Evolutionary conservation across 2,329 filamentous ascomycete species (phyloP), one percentile per base, ranked within the genome.

Genomic region (Pseudogymnoascus sp.): DNA sequence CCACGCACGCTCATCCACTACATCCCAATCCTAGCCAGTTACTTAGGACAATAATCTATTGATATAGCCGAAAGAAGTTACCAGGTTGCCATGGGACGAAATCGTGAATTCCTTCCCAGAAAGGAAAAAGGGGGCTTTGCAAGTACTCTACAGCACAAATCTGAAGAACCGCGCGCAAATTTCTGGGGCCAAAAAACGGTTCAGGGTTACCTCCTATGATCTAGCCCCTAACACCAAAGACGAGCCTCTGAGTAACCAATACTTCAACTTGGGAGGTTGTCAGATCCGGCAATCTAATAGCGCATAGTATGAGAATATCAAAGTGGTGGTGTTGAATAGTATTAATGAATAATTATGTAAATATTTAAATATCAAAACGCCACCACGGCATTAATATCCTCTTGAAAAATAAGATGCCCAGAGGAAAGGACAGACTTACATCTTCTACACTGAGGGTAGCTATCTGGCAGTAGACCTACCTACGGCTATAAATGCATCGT

Each of bases 181-280:
- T 28, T 28, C 5, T 31, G 28, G 28, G 7, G 7, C 1, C 28
- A 31, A 9, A 8, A 31, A 31, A 9, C 2, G 7, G 2, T 31
- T 69, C 68, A 5, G 64, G 65, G 4, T 43, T 56, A n/a, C 59
- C 65, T 61, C 70, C 59, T 28, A 70, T 62, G 7, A 66, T 64
- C 28, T 69, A 70, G 60, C 69, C 66, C 0, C 37, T 18, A 1
- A 56, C 16, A 8, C 67, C 67, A 59, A 71, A 70, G 9, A 71
- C 46, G 16, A 56, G n/a, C 2, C 21, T 34, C 12, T 49, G 40
- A 28, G 62, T 56, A 31, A 71, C 59, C 46, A 65, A 59, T 64
- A 63, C 53, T 65, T 63, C 49, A 69, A 63, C 68, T 71, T 61
- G 7, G 9, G 18, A 40, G 28, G 21, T 67, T 62, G 42, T 46